These are phyloP conservation scores for Epichloe gansuensis DNA, from an alignment of 2,329 filamentous ascomycete genomes.

Conservation along the genomic window DNA sequence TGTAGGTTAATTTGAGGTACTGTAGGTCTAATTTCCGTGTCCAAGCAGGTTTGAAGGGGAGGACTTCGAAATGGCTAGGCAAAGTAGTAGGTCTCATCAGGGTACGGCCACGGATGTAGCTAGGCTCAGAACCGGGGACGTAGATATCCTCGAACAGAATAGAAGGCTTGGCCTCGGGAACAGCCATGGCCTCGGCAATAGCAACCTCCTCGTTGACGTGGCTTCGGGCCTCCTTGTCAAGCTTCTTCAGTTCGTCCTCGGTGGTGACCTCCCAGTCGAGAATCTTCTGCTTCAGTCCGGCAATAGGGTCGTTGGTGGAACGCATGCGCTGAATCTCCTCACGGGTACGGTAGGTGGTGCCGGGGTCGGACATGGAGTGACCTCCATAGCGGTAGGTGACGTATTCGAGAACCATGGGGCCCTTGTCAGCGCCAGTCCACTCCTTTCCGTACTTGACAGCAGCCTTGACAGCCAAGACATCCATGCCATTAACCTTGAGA, in stretches of 20 bases:
- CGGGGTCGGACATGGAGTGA: conserved; percentile 99
- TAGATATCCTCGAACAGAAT: conserved; percentile 97
- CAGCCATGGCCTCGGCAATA: conserved; percentile 75
- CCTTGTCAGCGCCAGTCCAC: conserved; percentile 71
- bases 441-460: conserved; percentile 91
- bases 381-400: conserved; percentile 99
- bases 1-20: too few relatives aligned
- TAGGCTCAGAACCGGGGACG: conserved; percentile 74
- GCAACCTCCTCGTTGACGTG: conserved; percentile 85
- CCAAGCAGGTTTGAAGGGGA: not conserved
- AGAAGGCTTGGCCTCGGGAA: conserved; percentile 64
- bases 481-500: conserved; percentile 99
- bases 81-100: conserved; percentile 93
- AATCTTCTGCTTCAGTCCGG: conserved; percentile 95
- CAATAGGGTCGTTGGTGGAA: conserved; percentile 95
- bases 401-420: conserved; percentile 93
- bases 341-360: conserved; percentile 97
- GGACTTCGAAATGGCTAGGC: conserved; percentile 25
- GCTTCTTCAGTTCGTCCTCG: conserved; percentile 90
- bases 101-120: conserved; percentile 76
- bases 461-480: conserved; percentile 94
- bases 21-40: not conserved
- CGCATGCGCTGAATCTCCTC: conserved; percentile 99
- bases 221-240: conserved; percentile 86
- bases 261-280: conserved; percentile 85